A percentile compares a stretch with the other conserved stretches of the same genome.
These are phyloP conservation scores for Brassica incana DNA, from an alignment of 345 rosid species.

Conservation along the genomic window DNA sequence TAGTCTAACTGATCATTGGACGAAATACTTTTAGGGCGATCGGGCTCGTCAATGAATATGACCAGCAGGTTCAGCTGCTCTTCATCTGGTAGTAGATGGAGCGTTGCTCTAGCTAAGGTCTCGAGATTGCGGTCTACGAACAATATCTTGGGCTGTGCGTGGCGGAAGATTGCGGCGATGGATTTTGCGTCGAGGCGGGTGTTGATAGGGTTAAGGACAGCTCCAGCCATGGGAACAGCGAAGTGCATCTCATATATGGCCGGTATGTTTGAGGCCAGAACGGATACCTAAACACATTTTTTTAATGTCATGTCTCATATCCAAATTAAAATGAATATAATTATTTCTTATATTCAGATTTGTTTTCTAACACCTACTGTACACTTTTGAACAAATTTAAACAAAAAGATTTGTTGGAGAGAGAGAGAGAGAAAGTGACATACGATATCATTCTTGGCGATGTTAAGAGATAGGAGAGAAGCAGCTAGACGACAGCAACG, in stretches of 20 bases:
- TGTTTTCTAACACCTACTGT: no score
- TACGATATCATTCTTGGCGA: conserved; percentile 64
- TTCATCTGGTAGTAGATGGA: conserved; percentile 41
- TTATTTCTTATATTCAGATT: neutral
- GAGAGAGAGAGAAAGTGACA: neutral
- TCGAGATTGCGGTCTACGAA: conserved; percentile 55
- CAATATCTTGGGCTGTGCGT: conserved; percentile 60
- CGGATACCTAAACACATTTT: conserved; percentile 52
- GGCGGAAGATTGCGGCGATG: conserved; percentile 54
- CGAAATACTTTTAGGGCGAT: conserved; percentile 5
- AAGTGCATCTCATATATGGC: conserved; percentile 92
- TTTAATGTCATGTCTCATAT: neutral
- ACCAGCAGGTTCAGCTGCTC: conserved; percentile 40
- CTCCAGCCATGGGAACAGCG: conserved; percentile 88
- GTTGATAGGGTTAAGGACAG: conserved; percentile 76
- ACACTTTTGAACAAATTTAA: no score
- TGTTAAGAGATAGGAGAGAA: conserved; percentile 57
- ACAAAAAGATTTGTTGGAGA: neutral
- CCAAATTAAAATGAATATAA: neutral
- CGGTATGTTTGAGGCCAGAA: conserved; percentile 79
- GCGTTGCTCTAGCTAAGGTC: conserved; percentile 44
- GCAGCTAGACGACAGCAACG: conserved; percentile 74
- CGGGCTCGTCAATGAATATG: conserved; percentile 23
- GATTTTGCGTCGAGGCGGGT: conserved; percentile 66
- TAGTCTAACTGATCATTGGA: conserved; percentile 35